Conservation (phyloP, 2,329 filamentous ascomycete species). For the Fusarium subglutinans region DNA sequence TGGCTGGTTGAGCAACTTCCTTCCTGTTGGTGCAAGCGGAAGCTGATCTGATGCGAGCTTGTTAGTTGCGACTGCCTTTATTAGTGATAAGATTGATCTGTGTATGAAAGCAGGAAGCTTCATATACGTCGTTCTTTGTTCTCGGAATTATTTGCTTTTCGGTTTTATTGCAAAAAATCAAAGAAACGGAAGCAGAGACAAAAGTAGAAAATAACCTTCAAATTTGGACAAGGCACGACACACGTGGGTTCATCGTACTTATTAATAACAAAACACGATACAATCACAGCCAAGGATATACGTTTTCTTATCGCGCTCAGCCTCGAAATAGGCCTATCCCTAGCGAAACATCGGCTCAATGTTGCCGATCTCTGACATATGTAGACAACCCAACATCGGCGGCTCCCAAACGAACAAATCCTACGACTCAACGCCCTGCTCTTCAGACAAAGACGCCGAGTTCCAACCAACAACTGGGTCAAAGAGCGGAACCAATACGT, state of each 20-base stretch:
- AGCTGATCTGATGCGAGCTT: background rate
- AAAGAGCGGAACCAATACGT: background rate
- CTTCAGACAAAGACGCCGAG: constrained; percentile 9
- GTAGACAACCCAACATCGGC: background rate
- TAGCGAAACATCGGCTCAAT: constrained; percentile 12
- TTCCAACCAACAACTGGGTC: background rate
- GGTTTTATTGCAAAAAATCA: background rate
- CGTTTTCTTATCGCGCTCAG: constrained; percentile 21
- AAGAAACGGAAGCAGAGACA: background rate
- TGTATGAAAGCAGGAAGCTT: constrained; percentile 18
- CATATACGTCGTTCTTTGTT: background rate
- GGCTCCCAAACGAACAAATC: background rate
- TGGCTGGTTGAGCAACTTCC: constrained; percentile 10
- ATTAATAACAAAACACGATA: constrained; percentile 9
- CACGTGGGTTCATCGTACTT: constrained; percentile 10
- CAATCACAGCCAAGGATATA: constrained; percentile 12
- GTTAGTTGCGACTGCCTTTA: constrained; percentile 10
- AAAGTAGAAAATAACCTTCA: background rate
- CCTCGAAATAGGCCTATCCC: constrained; percentile 16
- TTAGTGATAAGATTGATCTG: background rate
- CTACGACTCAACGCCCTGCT: constrained; percentile 6
- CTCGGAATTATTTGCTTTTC: background rate
- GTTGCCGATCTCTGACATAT: constrained; percentile 22
- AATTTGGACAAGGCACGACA: background rate
- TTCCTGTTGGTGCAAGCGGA: constrained; percentile 1